Conservation (phyloP, 1,284 basidiomycete genomes). For the Entoloma clypeatum region DNA sequence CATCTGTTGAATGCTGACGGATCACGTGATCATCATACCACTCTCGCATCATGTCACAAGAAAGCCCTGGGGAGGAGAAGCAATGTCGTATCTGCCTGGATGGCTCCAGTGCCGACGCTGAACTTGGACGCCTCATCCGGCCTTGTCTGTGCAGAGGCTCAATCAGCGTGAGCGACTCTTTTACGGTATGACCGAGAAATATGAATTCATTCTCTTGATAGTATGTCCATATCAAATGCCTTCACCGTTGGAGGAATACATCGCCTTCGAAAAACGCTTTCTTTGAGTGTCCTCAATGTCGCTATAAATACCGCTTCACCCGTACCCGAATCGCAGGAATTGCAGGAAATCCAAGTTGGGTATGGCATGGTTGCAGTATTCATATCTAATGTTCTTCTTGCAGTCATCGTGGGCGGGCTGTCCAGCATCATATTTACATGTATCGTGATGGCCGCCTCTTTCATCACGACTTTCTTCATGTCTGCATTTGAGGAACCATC, state of each 20-base stretch:
- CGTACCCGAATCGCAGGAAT: slow-evolving; percentile 65
- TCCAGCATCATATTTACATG: slow-evolving; percentile 63
- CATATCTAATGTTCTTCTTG: slow-evolving; percentile 2
- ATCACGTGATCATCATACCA: slow-evolving; percentile 3
- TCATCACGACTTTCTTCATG: slow-evolving; percentile 65
- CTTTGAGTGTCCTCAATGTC: slow-evolving; percentile 73
- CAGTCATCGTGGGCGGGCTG: slow-evolving; percentile 64
- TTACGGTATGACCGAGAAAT: slow-evolving; percentile 10
- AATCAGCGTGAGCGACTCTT: slow-evolving; percentile 57
- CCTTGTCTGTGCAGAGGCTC: slow-evolving; percentile 77
- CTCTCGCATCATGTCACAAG: slow-evolving; percentile 5
- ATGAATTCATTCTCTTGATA: slow-evolving; percentile 24
- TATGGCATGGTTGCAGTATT: slow-evolving; percentile 5
- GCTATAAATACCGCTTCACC: slow-evolving; percentile 68
- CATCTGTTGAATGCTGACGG: background rate
- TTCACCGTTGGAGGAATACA: slow-evolving; percentile 66
- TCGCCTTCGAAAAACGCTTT: slow-evolving; percentile 58
- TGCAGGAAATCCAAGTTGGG: slow-evolving; percentile 67
- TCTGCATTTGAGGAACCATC: slow-evolving; percentile 45
- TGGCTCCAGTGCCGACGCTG: slow-evolving; percentile 49
- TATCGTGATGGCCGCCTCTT: slow-evolving; percentile 68
- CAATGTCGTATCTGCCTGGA: slow-evolving; percentile 78
- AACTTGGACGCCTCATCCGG: slow-evolving; percentile 66
- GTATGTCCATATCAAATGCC: slow-evolving; percentile 74
- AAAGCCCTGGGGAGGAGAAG: slow-evolving; percentile 35